Percentiles rank a stretch among this genome's conserved stretches.
Conservation (phyloP, 2,329 filamentous ascomycete species). For the Lecanosticta acicola region DNA sequence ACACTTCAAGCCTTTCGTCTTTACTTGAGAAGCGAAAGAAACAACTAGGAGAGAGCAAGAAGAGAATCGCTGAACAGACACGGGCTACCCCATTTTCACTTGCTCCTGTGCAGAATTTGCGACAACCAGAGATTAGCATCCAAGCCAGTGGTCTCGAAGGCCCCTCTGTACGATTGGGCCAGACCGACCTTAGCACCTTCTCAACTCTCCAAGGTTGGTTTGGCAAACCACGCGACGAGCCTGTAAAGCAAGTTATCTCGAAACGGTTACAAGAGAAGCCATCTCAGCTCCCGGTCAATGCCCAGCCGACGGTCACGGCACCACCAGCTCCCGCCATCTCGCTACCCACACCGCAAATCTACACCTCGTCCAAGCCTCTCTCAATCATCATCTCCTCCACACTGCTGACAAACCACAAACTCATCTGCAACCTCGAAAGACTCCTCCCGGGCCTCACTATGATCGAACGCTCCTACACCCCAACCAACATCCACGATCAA, state of each 20-base stretch:
- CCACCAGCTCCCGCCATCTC: too few relatives aligned
- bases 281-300: not conserved
- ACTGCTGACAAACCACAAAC: conserved; percentile 39
- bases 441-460: conserved; percentile 48
- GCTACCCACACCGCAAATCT: too few relatives aligned
- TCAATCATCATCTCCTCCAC: conserved; percentile 51
- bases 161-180: not conserved
- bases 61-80: not conserved
- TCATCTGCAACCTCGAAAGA: conserved; percentile 49
- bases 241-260: not conserved
- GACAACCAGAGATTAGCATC: not conserved
- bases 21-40: conserved; percentile 40
- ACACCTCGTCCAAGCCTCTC: conserved; percentile 8
- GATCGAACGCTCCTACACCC: conserved; percentile 51
- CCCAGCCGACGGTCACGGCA: not conserved
- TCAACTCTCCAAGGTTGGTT: not conserved
- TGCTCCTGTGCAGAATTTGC: not conserved
- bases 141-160: not conserved
- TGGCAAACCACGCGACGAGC: not conserved
- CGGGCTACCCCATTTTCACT: not conserved
- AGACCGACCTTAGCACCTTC: not conserved
- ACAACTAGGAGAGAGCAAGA: conserved; percentile 19
- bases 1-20: too few relatives aligned
- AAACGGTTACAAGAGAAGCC: too few relatives aligned
- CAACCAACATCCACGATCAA: conserved; percentile 17